Evolutionary conservation across 129 eudicot genomes (phyloP), one percentile per base, ranked within the genome.

Genomic region (Flaveria linearis): DNA sequence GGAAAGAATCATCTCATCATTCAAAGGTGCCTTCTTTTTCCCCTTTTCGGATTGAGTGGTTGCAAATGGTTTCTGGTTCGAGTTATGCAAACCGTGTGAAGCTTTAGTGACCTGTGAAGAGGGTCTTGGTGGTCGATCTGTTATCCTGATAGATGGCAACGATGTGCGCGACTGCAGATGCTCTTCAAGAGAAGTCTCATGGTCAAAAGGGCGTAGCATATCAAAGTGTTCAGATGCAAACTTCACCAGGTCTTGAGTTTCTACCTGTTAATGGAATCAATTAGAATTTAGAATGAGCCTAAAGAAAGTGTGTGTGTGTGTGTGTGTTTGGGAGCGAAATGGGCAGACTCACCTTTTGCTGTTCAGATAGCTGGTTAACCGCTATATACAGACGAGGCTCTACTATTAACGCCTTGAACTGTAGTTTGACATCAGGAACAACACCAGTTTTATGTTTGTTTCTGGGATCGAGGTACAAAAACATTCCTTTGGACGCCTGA

Each of bases 351-450:
- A 43, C 91, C 96, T 86, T 86, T 74, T 91, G 86, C 17, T 51
- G 77, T 71, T 85, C 82, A 45, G 91, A 79, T 55, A 92, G 83
- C 57, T 77, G 50, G 76, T 84, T 76, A 42, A 62, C 62, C 5
- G 87, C 87, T 77, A 89, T 28, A 46, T 66, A 89, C 22, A 70
- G 76, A 51, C 30, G 70, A 57, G 79, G 64, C 25, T 84, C 86
- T n/a, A 10, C 60, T 68, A 82, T 64, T 47, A 85, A 16, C 25
- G 88, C 97, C 73, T 73, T 77, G 18, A 82, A 9, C 26, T 76
- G 76, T 62, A 91, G 96, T 61, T 83, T 88, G 23, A 73, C 88
- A 84, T 87, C 76, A 60, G 87, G 87, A 71, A 82, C 86, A 30
- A 87, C 90, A 1, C 82, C 84, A 2, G 52, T 77, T 52, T 61